Evolutionary conservation across 768 basidiomycete genomes (phyloP), one percentile per base, ranked within the genome.

Genomic region (Pleurotus eryngii): DNA sequence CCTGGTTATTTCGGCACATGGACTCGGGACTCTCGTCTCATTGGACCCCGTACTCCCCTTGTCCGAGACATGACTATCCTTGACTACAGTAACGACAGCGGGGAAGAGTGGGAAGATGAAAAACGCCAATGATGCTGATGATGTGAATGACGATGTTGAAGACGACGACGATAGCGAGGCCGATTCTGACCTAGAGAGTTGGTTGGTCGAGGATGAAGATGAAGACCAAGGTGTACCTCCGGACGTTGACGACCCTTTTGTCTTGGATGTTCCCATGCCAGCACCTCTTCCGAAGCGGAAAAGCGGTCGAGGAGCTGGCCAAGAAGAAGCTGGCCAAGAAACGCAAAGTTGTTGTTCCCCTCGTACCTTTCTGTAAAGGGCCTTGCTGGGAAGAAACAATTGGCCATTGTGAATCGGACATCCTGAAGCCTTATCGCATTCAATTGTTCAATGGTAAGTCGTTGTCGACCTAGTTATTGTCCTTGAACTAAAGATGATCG

Each of bases 1-100:
- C 96, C 97, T 11, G 94, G 94, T 1, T 98, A 96, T 71, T 89
- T 86, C 64, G 96, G 95, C 18, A 98, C 97, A 5, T 98, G 92
- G 88, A 95, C 94, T 6, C 86, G 89, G 55, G 83, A 77, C 59
- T 95, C 94, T 12, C 77, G 77, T 15, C 71, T 83, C 35, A 84
- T 98, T 58, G 89, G 93, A 0, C 87, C 95, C 1, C 85, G 97
- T 14, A 83, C 80, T 15, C 95, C 97, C 1, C 88, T 96, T 59
- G 84, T 80, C 2, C 82, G 83, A 61, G 97, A 99, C 64, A 76
- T 83, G 9, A 74, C 87, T 1, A 79, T 82, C 11, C 80, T 91
- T 55, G 94, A 98, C 71, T 99, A 98, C 68, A 81, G 82, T 4
- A 92, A 95, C 66, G 95, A 99, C 73, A 95, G 92, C 51, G 96